Evolutionary conservation across 2,329 filamentous ascomycete species (phyloP).

Genomic region (Apiospora phragmitis): DNA sequence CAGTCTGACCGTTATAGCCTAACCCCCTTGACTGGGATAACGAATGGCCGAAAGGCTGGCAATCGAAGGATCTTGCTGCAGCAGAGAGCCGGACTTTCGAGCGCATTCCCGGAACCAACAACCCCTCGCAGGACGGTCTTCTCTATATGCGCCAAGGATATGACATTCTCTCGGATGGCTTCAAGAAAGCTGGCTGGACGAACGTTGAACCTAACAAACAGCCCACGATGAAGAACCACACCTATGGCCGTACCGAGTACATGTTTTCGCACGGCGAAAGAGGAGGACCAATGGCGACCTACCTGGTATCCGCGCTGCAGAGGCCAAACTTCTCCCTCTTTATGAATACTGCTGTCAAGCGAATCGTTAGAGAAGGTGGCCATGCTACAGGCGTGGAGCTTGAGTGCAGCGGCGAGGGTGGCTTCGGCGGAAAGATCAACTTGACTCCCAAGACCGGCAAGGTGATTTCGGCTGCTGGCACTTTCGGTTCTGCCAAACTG

Average conservation of each 20-base stretch:
- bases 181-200: conserved; percentile 62
- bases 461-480: conserved; percentile 67
- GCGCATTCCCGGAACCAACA: conserved; percentile 69
- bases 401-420: conserved; percentile 52
- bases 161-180: conserved; percentile 59
- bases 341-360: conserved; percentile 64
- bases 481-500: conserved; percentile 70
- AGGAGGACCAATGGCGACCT: conserved; percentile 70
- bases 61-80: conserved; percentile 58
- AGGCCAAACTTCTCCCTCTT: conserved; percentile 67
- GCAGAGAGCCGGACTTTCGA: conserved; percentile 64
- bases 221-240: conserved; percentile 65
- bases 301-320: conserved; percentile 61
- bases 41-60: conserved; percentile 74
- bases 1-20: conserved; percentile 38
- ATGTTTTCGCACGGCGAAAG: conserved; percentile 69
- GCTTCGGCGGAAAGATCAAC: conserved; percentile 60
- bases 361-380: conserved; percentile 62
- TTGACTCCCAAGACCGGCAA: conserved; percentile 60
- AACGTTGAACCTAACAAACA: conserved; percentile 61
- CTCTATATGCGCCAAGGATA: conserved; percentile 69
- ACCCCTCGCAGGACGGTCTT: conserved; percentile 65
- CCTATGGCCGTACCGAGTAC: conserved; percentile 64
- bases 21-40: conserved; percentile 68
- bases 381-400: conserved; percentile 69